These are phyloP conservation scores for Trichomonas gallinae DNA, from an alignment of 208 protist genomes.

Conservation along the genomic window DNA sequence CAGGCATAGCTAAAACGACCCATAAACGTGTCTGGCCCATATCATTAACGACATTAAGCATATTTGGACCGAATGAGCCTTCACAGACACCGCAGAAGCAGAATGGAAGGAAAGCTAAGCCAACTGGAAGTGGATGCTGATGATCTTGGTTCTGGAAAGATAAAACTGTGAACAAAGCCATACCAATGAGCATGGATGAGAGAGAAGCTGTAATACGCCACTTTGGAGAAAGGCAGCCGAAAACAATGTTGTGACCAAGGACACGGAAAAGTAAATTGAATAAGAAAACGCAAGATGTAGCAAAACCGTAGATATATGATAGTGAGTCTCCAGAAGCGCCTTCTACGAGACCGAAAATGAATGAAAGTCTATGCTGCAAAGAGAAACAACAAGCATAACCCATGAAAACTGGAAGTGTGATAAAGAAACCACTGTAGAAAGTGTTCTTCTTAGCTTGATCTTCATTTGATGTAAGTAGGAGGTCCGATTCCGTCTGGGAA, in stretches of 20 bases:
- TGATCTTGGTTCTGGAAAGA: background rate
- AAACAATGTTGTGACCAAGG: background rate
- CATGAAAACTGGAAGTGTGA: conserved; percentile 9
- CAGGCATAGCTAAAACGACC: background rate
- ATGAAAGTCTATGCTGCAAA: background rate
- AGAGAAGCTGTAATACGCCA: background rate
- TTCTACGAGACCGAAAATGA: background rate
- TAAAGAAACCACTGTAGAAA: background rate
- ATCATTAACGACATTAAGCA: background rate
- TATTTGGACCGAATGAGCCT: conserved; percentile 4
- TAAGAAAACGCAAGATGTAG: background rate
- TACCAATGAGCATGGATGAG: background rate
- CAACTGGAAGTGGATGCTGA: background rate
- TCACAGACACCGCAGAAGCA: background rate
- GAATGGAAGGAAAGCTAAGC: background rate
- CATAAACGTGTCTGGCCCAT: background rate
- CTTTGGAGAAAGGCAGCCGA: background rate
- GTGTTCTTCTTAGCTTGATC: background rate
- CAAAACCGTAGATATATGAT: background rate
- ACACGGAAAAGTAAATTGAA: conserved; percentile 12
- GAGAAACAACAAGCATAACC: background rate
- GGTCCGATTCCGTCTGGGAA: background rate
- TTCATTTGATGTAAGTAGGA: background rate
- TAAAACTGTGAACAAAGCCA: background rate
- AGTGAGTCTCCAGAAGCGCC: background rate